phyloP scores from a whole-genome alignment of 1,284 basidiomycete genomes.

The Marasmius tenuissimus region DNA sequence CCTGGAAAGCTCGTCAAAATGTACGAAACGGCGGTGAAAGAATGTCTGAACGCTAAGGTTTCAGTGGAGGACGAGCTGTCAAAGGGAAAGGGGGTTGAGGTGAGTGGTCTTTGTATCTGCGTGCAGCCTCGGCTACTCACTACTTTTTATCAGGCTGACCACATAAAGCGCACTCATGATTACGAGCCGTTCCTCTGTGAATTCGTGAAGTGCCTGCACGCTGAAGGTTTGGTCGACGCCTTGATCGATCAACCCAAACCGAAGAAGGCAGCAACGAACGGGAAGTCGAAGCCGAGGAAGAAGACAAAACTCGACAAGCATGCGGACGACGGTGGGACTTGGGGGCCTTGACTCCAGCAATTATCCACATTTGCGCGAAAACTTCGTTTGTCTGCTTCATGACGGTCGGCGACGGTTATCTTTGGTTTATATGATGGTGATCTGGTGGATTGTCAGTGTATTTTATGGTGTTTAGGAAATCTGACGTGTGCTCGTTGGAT shows the following conservation, averaged over 20 bases:
- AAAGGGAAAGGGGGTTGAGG: constrained; percentile 43
- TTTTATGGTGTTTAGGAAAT: too few relatives aligned
- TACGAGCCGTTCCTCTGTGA: constrained; percentile 58
- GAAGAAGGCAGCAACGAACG: neutral
- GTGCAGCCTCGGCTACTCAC: neutral
- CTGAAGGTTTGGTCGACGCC: constrained; percentile 46
- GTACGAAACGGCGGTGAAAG: constrained; percentile 48
- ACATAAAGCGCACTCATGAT: constrained; percentile 56
- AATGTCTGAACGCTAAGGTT: constrained; percentile 41
- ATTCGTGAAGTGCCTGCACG: constrained; percentile 44
- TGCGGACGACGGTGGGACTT: neutral
- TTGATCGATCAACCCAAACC: constrained; percentile 29
- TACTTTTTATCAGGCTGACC: constrained; percentile 43
- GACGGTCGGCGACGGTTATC: neutral
- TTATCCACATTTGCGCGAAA: neutral
- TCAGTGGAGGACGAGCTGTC: constrained; percentile 51
- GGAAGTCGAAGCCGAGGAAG: neutral
- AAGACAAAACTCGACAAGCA: constrained; percentile 1
- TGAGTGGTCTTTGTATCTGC: constrained; percentile 27
- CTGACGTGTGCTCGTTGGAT: too few relatives aligned
- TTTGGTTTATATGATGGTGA: too few relatives aligned
- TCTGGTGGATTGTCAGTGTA: too few relatives aligned
- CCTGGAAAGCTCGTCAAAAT: constrained; percentile 31
- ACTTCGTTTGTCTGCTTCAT: neutral
- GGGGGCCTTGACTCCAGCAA: neutral